Evolutionary conservation across 257 asterid genomes (phyloP), one percentile per base, ranked within the genome.

Genomic region (Jasminum sambac): DNA sequence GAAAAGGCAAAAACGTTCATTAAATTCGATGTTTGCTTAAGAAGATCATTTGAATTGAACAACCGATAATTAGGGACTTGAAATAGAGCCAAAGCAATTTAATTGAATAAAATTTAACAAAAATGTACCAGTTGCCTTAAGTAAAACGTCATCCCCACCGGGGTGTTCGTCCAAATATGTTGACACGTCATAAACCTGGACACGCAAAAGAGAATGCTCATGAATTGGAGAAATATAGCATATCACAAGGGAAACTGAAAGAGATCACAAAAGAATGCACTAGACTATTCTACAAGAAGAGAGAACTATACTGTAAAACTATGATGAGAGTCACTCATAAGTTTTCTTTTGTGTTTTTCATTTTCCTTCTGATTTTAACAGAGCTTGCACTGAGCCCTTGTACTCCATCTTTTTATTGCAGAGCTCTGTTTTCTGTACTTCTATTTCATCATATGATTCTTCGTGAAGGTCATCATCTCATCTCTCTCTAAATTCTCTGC

Each of bases 101-200:
- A 10, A 26, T 40, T 19, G 25, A 41, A 41, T 72, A 72, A 73
- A 50, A 69, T 2, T 17, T 46, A 66, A 55, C 23, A 43, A 60
- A 62, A 17, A 30, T 66, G 55, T 82, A 93, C 98, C 96, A 69
- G 95, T 73, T 73, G 84, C 86, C 36, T 71, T 48, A 38, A 89
- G 85, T 68, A 94, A 48, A 68, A 90, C 91, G 78, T 91, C 98
- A 61, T 89, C 96, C 68, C 98, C 98, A 1, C 98, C 98, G n/a
- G 98, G 98, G 74, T 91, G 98, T 41, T 94, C 98, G 13, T 94
- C 89, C 79, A 94, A 60, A 81, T 94, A 94, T 12, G 92, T 12
- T 36, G 98, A 84, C 66, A 94, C 92, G 37, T 94, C 98, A 66
- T 94, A 94, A 24, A 93, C 95, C 98, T 93, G 92, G 70, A 19